Percentiles rank a stretch among this genome's conserved stretches.
Evolutionary conservation across 2,329 filamentous ascomycete genomes (phyloP).

Genomic region (Fusarium marasasianum): DNA sequence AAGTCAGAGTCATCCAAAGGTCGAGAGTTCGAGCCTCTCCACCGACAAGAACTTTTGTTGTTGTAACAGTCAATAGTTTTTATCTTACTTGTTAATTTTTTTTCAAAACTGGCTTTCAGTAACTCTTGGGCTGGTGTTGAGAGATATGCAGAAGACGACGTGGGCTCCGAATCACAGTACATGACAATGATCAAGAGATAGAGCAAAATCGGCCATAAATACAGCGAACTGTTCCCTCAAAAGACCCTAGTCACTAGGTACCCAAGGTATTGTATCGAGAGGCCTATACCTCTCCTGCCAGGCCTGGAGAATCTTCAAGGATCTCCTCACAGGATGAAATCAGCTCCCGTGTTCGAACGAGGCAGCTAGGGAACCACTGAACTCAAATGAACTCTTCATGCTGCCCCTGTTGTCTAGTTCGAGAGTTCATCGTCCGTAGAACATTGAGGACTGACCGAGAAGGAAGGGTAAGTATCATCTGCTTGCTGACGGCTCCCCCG

Average conservation of each 20-base stretch:
- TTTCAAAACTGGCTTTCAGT: background rate
- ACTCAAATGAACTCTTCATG: background rate
- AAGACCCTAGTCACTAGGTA: background rate
- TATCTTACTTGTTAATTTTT: background rate
- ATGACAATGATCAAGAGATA: too few species aligned
- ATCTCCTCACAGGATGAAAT: too few species aligned
- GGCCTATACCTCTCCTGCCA: background rate
- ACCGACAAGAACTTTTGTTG: slow-evolving; percentile 27
- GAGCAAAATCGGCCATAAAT: background rate
- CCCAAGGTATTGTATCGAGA: background rate
- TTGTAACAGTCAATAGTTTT: background rate
- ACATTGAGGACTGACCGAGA: too few species aligned
- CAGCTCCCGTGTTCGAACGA: background rate
- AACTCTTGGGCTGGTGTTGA: too few species aligned
- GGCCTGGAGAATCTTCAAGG: background rate
- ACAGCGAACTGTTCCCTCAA: background rate
- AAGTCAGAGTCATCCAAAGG: slow-evolving; percentile 43
- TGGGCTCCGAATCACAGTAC: background rate
- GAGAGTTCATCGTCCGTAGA: too few species aligned
- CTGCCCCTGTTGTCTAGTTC: background rate
- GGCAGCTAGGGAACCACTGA: background rate
- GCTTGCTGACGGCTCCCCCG: background rate
- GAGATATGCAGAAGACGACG: background rate
- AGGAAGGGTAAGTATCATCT: background rate
- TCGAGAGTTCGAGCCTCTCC: slow-evolving; percentile 45